A percentile compares a stretch with the other conserved stretches of the same genome.
These are phyloP conservation scores for Sambucus nigra DNA, from an alignment of 129 eudicot genomes.

Conservation along the genomic window DNA sequence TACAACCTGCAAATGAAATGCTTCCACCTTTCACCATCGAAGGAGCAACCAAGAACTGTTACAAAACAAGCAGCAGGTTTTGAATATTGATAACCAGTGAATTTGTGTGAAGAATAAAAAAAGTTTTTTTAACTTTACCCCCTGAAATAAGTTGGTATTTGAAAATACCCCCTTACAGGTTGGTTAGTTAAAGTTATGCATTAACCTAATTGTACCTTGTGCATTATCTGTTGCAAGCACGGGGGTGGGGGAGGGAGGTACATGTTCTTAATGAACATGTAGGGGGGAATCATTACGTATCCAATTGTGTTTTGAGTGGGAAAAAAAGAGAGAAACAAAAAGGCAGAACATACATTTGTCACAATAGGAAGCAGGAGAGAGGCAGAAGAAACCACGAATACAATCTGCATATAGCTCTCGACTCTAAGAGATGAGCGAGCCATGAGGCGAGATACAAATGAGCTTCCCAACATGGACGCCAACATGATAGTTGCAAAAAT, in stretches of 20 bases:
- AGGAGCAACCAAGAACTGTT: conserved; percentile 66
- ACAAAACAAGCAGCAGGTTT: conserved; percentile 9
- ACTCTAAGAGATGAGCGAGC: conserved; percentile 61
- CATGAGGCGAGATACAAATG: conserved; percentile 76
- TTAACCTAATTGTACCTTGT: no score
- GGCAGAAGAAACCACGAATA: conserved; percentile 66
- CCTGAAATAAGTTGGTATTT: no score
- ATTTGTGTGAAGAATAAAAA: background rate
- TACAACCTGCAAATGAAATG: conserved; percentile 61
- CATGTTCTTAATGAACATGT: no score
- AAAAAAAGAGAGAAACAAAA: background rate
- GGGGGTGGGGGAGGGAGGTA: no score
- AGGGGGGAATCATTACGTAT: no score
- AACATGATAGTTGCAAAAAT: conserved; percentile 94
- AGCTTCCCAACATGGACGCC: conserved; percentile 96
- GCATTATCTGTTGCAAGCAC: no score
- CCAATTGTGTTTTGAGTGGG: background rate
- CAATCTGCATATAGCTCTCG: conserved; percentile 86
- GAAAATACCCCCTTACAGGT: no score
- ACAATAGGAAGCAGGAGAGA: conserved; percentile 83
- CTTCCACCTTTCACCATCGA: conserved; percentile 56
- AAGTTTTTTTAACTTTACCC: no score
- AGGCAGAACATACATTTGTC: conserved; percentile 40
- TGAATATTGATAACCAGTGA: background rate
- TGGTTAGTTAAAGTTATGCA: no score